A percentile compares a stretch with the other conserved stretches of the same genome.
phyloP scores from a whole-genome alignment of 208 protist species.

The Perkinsela sp. region DNA sequence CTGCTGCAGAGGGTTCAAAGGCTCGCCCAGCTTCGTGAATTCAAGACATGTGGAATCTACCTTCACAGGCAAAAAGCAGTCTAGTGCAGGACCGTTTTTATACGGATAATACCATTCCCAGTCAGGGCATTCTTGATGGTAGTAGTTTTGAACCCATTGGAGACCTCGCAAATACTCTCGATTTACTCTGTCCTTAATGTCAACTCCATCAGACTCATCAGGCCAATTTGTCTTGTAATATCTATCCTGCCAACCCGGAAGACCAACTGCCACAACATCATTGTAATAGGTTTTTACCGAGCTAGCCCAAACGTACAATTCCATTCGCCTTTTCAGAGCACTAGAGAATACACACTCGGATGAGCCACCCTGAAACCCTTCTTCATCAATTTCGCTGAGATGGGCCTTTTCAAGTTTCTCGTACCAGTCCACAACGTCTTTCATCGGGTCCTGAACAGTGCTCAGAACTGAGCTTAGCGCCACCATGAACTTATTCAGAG shows the following conservation, averaged over 20 bases:
- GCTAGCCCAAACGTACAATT: neutral
- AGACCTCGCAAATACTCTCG: conserved; percentile 48
- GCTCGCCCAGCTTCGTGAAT: conserved; percentile 11
- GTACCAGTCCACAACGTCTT: neutral
- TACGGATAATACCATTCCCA: conserved; percentile 80
- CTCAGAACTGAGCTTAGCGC: conserved; percentile 17
- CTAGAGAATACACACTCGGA: neutral
- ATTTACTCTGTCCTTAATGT: conserved; percentile 8
- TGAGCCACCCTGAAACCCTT: neutral
- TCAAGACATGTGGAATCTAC: neutral
- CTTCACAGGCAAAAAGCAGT: neutral
- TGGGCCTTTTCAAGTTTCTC: neutral
- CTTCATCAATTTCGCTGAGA: neutral
- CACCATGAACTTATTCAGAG: neutral
- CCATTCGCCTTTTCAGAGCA: neutral
- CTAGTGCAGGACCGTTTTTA: conserved; percentile 65
- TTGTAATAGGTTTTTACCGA: conserved; percentile 2
- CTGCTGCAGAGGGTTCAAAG: conserved; percentile 73
- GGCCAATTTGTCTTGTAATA: conserved; percentile 53
- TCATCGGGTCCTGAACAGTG: conserved; percentile 4
- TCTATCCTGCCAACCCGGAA: conserved; percentile 30
- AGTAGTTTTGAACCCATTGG: conserved; percentile 71
- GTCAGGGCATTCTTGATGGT: conserved; percentile 40
- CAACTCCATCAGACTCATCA: conserved; percentile 11
- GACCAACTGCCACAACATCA: conserved; percentile 8